Evolutionary conservation across 169 alveolate species (phyloP).

Genomic region (Fabrea salina): DNA sequence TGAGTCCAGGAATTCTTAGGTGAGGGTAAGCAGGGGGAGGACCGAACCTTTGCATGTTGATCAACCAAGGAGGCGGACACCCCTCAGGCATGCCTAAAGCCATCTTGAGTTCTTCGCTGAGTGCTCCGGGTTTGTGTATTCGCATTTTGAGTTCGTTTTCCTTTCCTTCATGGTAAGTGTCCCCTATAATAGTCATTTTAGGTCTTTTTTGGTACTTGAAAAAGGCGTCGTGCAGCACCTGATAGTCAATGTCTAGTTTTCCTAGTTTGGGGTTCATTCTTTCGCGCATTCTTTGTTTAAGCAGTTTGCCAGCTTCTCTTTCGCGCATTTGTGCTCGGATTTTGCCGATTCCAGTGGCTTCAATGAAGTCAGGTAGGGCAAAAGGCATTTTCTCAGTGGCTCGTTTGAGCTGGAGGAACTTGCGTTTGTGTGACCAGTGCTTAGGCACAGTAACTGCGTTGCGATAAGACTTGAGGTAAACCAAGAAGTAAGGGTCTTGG

Average conservation of each 20-base stretch:
- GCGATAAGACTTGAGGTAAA: conserved; percentile 91
- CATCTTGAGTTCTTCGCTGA: conserved; percentile 90
- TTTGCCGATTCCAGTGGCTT: conserved; percentile 84
- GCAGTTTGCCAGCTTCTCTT: conserved; percentile 92
- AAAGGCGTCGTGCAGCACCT: conserved; percentile 97
- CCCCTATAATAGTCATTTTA: conserved; percentile 94
- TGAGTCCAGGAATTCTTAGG: conserved; percentile 95
- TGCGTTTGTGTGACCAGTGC: conserved; percentile 97
- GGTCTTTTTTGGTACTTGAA: conserved; percentile 96
- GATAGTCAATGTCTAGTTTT: conserved; percentile 95
- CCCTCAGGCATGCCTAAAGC: conserved; percentile 96
- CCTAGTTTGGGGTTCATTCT: conserved; percentile 97
- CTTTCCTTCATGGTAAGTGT: conserved; percentile 97
- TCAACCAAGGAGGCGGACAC: conserved; percentile 97
- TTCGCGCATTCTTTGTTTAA: conserved; percentile 95
- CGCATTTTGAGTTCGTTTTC: conserved; percentile 93
- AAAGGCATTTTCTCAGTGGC: conserved; percentile 95
- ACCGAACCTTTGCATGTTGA: conserved; percentile 98
- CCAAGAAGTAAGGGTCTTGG: conserved; percentile 93
- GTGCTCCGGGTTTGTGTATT: conserved; percentile 93
- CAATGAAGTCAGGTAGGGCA: conserved; percentile 93
- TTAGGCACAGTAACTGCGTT: conserved; percentile 97
- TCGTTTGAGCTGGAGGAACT: conserved; percentile 93
- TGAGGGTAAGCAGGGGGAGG: conserved; percentile 99
- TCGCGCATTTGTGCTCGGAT: conserved; percentile 82